Evolutionary conservation across 768 basidiomycete genomes (phyloP), one percentile per base, ranked within the genome.

Genomic region (Macrolepiota dolichaula): DNA sequence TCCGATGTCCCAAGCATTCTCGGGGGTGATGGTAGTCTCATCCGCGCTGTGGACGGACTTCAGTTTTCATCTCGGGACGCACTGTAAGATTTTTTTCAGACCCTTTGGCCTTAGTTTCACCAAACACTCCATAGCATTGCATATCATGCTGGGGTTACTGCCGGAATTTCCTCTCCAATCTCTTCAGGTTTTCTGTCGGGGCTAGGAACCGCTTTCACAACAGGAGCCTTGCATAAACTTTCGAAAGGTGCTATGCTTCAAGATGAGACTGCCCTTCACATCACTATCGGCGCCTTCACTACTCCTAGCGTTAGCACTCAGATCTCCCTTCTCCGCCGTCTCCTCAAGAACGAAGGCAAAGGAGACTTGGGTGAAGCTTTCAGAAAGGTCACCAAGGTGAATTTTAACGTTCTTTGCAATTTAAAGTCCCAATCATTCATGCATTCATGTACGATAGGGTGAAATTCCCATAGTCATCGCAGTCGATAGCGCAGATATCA

Each of bases 1-100:
- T 63, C 71, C 2, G 69, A 74, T 11, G 67, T 80, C 2, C 81
- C 84, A 3, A 65, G 65, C 6, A 71, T 85, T 54, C 65, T 85
- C 12, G 79, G 80, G 9, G 59, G 59, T 2, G 70, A 76, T 25
- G 74, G 76, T 4, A 72, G 74, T 17, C 59, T 77, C 52, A 76
- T 79, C 24, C 79, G 79, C 36, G 93, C 89, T 9, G 81, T 81
- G 3, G 92, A 95, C 68, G 92, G 93, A 0, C 77, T 91, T 35
- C 81, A 82, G 61, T 92, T 89, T 66, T 79, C 78, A 1, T 82
- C 86, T 17, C 83, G 87, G 59, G 82, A 89, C 70, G 83, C 70
- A 32, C 65, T 75, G 73, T 78, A 62, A 65, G 76, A 66, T 24
- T 2, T 7, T 15, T n/a, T 38, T 51, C 10, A n/a, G 47, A 37